A percentile compares a stretch with the other conserved stretches of the same genome.
Conservation (phyloP, 495 filamentous ascomycete genomes). For the Penicillium coffeae region DNA sequence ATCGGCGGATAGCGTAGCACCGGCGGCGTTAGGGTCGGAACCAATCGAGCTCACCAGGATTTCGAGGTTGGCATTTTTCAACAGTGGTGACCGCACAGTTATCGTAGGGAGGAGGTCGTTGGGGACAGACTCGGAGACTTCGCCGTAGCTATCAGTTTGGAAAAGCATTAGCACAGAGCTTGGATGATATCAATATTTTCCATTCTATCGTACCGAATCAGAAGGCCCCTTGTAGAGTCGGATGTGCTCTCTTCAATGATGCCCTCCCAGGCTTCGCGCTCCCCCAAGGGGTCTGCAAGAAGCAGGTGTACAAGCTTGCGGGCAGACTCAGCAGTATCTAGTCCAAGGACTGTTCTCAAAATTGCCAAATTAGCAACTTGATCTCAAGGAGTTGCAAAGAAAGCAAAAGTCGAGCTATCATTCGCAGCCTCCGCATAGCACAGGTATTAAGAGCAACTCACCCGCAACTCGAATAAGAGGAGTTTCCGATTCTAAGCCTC, state of each 20-base stretch:
- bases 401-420: not conserved
- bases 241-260: conserved; percentile 48
- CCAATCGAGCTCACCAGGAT: conserved; percentile 65
- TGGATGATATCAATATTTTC: not conserved
- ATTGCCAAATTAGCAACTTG: not conserved
- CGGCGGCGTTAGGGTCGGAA: conserved; percentile 31
- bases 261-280: conserved; percentile 66
- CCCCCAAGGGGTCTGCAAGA: conserved; percentile 71
- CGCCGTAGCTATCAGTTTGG: conserved; percentile 45
- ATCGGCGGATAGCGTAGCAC: conserved; percentile 49
- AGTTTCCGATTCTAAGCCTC: conserved; percentile 64
- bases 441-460: conserved; percentile 21
- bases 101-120: conserved; percentile 52
- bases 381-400: not conserved
- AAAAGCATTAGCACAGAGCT: not conserved
- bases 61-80: conserved; percentile 70
- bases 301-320: conserved; percentile 64
- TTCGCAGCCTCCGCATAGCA: not conserved
- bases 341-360: conserved; percentile 44
- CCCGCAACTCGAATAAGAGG: conserved; percentile 69
- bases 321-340: conserved; percentile 44
- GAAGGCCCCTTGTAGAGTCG: conserved; percentile 46
- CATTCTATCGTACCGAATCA: conserved; percentile 49
- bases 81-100: conserved; percentile 61
- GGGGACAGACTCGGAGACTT: conserved; percentile 38